Conservation (phyloP, 1,139 yeast species). For the Suhomyces anneliseae region DNA sequence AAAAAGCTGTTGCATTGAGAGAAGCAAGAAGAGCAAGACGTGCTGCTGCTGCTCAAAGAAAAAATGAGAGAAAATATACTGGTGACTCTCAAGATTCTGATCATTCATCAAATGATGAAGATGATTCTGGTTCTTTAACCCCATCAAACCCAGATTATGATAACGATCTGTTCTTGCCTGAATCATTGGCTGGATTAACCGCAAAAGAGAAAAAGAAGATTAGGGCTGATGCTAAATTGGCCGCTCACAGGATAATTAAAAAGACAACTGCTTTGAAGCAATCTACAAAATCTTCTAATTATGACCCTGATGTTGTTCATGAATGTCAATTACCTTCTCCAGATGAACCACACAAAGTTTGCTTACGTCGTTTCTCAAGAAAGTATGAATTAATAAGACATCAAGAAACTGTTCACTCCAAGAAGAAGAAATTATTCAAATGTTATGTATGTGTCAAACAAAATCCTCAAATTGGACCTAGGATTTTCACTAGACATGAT, state of each 20-base stretch:
- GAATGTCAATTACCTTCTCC: constrained; percentile 51
- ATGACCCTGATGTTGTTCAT: constrained; percentile 51
- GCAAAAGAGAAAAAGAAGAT: constrained; percentile 26
- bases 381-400: constrained; percentile 94
- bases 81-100: constrained; percentile 8
- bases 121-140: constrained; percentile 12
- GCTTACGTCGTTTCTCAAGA: constrained; percentile 84
- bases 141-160: constrained; percentile 21
- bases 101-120: constrained; percentile 8
- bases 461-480: constrained; percentile 47
- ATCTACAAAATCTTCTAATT: constrained; percentile 43
- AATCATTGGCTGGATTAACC: constrained; percentile 22
- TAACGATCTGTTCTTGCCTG: constrained; percentile 29
- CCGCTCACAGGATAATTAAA: constrained; percentile 30
- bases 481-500: constrained; percentile 91
- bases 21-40: constrained; percentile 12
- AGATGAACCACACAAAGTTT: constrained; percentile 54
- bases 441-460: constrained; percentile 82
- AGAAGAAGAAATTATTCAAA: constrained; percentile 79
- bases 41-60: constrained; percentile 7
- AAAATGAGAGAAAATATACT: constrained; percentile 1
- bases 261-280: constrained; percentile 25
- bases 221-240: constrained; percentile 30
- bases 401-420: constrained; percentile 94
- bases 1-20: constrained; percentile 14